Base-by-base conservation (phyloP, 2,329 filamentous ascomycete genomes). In the Aspergillus fischeri region DNA sequence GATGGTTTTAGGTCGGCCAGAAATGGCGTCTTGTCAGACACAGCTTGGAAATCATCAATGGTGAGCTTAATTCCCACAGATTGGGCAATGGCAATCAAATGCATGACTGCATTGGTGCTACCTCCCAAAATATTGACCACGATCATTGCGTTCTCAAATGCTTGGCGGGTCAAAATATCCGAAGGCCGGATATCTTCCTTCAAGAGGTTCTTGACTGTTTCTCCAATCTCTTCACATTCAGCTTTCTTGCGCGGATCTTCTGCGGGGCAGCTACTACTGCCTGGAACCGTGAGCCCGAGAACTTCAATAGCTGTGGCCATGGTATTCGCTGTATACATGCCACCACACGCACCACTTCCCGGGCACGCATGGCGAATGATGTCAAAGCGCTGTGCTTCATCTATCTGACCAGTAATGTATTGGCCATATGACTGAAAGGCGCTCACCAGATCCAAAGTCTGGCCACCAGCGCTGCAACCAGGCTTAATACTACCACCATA, bases 371-470 rank as follows among this genome's bases (percentile, higher is more conserved):
- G 81, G 60, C 92, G 86, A 74, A 97, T 96, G 70, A 97, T 93
- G 76, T 97, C 94, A 75, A 92, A 96, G 52, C 94, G 88, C 77
- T 93, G 83, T 69, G 94, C 87, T 77, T 99, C 94, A 63, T 83
- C 89, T 75, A 97, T 96, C 70, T 96, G 86, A 44, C 93, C 93
- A 10, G 89, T 85, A 67, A 99, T 87, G 78, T 92, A 97, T 74
- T 97, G 91, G 25, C 94, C 94, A 71, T 97, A 97, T 4, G 93
- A 89, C 79, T 99, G 94, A 85, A 99, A 99, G 45, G 94, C 94
- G 50, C 92, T 97, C 59, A 99, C 90, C 53, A 99, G 96, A 73
- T 99, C 93, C 66, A 97, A 90, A 51, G 83, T 83, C 68, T 80
- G 82, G 55, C 89, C 90, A 11, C 29, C 29, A 11, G 29, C 10